Conservation (phyloP, 768 basidiomycete species). For the Suillus subluteus region DNA sequence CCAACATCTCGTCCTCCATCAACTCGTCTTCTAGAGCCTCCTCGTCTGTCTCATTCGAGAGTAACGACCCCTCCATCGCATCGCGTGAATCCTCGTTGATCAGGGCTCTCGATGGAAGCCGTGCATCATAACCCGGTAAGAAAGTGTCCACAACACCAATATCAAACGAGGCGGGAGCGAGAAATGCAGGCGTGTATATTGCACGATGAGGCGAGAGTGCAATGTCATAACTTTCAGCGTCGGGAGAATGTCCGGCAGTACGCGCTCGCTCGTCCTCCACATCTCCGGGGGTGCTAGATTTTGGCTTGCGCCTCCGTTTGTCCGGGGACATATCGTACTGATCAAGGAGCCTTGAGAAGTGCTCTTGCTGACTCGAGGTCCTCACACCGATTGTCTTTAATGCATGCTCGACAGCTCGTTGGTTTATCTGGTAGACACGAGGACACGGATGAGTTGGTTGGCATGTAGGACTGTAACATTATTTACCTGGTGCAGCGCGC, state of each 20-base stretch:
- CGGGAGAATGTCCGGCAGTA: slow-evolving; percentile 12
- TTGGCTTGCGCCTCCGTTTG: slow-evolving; percentile 12
- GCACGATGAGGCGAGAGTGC: slow-evolving; percentile 31
- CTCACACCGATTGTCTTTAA: slow-evolving; percentile 49
- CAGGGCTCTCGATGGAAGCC: slow-evolving; percentile 21
- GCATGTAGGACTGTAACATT: not conserved
- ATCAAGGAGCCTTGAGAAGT: slow-evolving; percentile 42
- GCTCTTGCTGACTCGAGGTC: slow-evolving; percentile 40
- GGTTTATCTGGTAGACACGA: slow-evolving; percentile 42
- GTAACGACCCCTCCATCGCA: slow-evolving; percentile 27
- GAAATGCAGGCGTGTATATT: slow-evolving; percentile 41
- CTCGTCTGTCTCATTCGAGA: slow-evolving; percentile 41
- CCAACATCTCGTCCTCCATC: slow-evolving; percentile 45
- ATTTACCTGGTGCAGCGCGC: slow-evolving; percentile 18
- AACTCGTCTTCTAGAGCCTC: slow-evolving; percentile 43
- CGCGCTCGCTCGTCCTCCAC: slow-evolving; percentile 22
- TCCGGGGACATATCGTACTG: slow-evolving; percentile 17
- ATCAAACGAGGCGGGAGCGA: slow-evolving; percentile 28
- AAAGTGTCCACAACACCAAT: slow-evolving; percentile 19
- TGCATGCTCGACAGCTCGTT: slow-evolving; percentile 50
- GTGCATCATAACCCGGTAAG: slow-evolving; percentile 26
- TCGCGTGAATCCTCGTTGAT: slow-evolving; percentile 23
- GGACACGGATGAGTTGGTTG: not conserved
- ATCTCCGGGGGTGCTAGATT: slow-evolving; percentile 5
- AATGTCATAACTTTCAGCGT: slow-evolving; percentile 11